Evolutionary conservation across 352 stramenopile species (phyloP).

Genomic region (Poterioochromonas sp.): DNA sequence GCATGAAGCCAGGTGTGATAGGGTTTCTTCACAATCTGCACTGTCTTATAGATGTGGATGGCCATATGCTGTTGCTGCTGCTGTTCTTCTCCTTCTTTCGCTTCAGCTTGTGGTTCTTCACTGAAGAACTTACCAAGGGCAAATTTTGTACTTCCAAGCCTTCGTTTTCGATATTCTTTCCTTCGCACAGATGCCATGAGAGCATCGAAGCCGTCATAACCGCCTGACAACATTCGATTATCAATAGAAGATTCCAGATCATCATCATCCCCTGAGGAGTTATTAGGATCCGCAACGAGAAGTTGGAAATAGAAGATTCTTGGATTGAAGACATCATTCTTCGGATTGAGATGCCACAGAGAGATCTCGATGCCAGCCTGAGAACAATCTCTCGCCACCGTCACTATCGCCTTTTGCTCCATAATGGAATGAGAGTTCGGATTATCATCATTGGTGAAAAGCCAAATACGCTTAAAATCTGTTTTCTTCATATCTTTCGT

Average conservation of each 20-base stretch:
- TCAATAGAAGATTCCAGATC: not conserved
- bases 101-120: not conserved
- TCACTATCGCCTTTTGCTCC: not conserved
- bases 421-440: not conserved
- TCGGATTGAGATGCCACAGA: not conserved
- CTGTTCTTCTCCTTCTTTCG: not conserved
- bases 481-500: not conserved
- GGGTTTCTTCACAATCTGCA: not conserved
- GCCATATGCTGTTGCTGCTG: not conserved
- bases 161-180: not conserved
- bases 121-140: too few species aligned
- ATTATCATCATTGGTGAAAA: conserved; percentile 31
- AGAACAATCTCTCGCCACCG: conserved; percentile 9
- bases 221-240: not conserved
- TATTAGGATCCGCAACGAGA: not conserved
- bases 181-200: not conserved
- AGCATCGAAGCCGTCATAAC: not conserved
- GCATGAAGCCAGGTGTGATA: not conserved
- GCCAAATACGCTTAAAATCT: conserved; percentile 23
- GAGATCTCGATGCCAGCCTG: conserved; percentile 5
- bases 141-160: not conserved
- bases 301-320: not conserved
- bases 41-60: not conserved
- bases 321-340: not conserved
- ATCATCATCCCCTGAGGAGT: not conserved